Evolutionary conservation across 2,329 filamentous ascomycete genomes (phyloP), one percentile per base, ranked within the genome.

Genomic region (Huntiella decipiens): DNA sequence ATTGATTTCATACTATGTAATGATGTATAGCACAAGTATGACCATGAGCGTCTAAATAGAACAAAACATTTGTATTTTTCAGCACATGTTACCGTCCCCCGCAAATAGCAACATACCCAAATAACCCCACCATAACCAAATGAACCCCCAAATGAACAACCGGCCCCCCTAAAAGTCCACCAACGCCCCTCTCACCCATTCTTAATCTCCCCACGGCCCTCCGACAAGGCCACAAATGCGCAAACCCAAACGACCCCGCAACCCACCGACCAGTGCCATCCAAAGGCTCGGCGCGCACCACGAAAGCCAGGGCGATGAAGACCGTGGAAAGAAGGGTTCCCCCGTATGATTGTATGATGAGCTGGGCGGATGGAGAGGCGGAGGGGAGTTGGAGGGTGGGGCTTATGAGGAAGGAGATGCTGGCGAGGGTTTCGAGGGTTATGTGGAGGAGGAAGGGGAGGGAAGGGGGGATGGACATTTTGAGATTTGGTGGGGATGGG

Each of bases 151-250:
- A 51, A 54, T 73, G 69, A 15, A 69, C 54, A 1, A 45, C 40
- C 5, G 69, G 68, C 1, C 68, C 68, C 0, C 68, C 68, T 1
- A 73, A 47, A 0, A 60, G 56, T 33, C 53, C 53, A 4, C 39
- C 39, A 3, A 4, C 31, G 8, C 7, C 10, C 4, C 17, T 52
- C 15, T 51, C 48, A 8, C 51, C 51, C n/a, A 44, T 37, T 22
- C 51, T 50, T 10, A 67, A 55, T 35, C 62, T 58, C 12, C 54
- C 50, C 8, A 54, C 57, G 0, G 69, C 69, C 32, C 69, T 59
- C 41, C 62, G 57, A 28, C 60, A 62, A 2, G 69, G 69, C 58
- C 64, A 71, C 1, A 63, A 36, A 47, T 73, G 69, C 56, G 70
- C 72, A 16, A 62, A 61, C 1, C 62, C 66, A 49, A 72, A 56